Evolutionary conservation across 345 rosid species (phyloP), one percentile per base, ranked within the genome.

Genomic region (Lenwebbia sp.): DNA sequence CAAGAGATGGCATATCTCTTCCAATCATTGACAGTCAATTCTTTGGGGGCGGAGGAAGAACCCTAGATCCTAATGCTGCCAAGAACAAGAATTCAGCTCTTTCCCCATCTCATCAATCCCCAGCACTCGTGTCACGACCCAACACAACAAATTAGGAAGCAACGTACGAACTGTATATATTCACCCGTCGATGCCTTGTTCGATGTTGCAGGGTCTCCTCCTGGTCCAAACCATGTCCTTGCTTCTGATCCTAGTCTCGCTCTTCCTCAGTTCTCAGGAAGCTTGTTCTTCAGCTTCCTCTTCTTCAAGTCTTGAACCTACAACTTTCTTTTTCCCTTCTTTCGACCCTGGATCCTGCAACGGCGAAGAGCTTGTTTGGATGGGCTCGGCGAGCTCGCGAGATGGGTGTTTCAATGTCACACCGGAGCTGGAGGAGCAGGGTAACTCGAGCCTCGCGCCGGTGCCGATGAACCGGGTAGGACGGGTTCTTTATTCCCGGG

Each of bases 371-470:
- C 86, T 90, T 7, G 83, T 90, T 50, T 92, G 90, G 91, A 87
- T 58, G 84, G 91, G 91, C 37, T 87, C 91, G 0, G 89, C 76
- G 65, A 85, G 49, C 1, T 75, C 65, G 5, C 76, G 25, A 3
- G 85, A 89, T n/a, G 90, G 92, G 37, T 83, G 81, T 85, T 81
- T 92, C 5, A 85, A 83, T 83, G 85, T 90, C 11, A 88, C 91
- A 5, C 85, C 87, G 13, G 88, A 89, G 84, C 86, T 82, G 37
- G 54, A 54, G 19, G 33, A 54, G 4, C 53, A 1, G 3, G 84
- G 21, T 58, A 86, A 86, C 84, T 88, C 87, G 12, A 86, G 70
- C 21, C 82, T 23, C 19, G 9, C 40, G 1, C 7, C 54, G 19
- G 25, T 10, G 26, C 82, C 41, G 11, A 50, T 7, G 0, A 83